Evolutionary conservation across 176 grass and related monocot genomes (phyloP).

Genomic region (Aegilops longissima): DNA sequence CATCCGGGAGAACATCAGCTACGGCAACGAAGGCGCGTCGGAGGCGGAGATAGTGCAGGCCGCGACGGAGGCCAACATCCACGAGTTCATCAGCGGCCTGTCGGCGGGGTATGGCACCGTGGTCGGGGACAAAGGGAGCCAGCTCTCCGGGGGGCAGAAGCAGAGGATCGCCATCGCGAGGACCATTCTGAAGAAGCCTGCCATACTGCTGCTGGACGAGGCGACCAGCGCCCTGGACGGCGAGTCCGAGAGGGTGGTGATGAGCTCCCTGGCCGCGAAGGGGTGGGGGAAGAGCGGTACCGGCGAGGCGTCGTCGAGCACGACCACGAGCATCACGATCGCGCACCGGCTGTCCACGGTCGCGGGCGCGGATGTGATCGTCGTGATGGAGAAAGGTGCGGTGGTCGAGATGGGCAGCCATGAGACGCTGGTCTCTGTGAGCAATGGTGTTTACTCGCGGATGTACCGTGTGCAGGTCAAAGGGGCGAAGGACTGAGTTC

Average conservation of each 20-base stretch:
- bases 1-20: conserved; percentile 55
- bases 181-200: conserved; percentile 47
- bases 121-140: conserved; percentile 54
- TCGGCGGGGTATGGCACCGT: conserved; percentile 43
- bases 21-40: conserved; percentile 35
- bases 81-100: conserved; percentile 51
- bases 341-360: conserved; percentile 57
- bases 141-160: conserved; percentile 60
- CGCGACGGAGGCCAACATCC: conserved; percentile 47
- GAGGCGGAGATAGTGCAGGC: conserved; percentile 45
- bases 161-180: conserved; percentile 54
- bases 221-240: conserved; percentile 54
- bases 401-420: conserved; percentile 48
- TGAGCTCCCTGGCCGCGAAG: conserved; percentile 28
- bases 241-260: conserved; percentile 43
- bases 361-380: conserved; percentile 24
- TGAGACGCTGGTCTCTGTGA: conserved; percentile 3
- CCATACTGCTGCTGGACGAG: conserved; percentile 58
- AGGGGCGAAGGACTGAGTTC: conserved; percentile 23
- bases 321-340: conserved; percentile 45
- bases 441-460: conserved; percentile 40
- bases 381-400: conserved; percentile 51
- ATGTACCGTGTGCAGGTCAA: conserved; percentile 43
- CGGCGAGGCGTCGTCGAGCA: not conserved
- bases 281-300: conserved; percentile 15